Percentiles rank a stretch among this genome's conserved stretches.
phyloP scores from a whole-genome alignment of 2,329 filamentous ascomycete genomes.

The Claviceps maximensis region DNA sequence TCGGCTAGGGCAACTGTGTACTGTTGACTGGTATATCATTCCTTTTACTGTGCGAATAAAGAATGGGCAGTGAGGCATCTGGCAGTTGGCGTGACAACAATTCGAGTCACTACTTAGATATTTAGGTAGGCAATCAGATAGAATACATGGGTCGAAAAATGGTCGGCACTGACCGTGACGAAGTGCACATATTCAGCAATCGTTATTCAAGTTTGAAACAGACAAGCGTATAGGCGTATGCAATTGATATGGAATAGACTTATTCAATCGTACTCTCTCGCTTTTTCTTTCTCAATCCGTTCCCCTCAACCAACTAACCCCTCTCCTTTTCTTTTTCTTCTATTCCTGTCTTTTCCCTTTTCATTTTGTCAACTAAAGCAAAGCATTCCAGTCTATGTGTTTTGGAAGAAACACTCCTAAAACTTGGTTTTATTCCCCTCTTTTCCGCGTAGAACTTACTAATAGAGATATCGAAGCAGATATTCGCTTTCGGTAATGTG shows the following conservation, averaged over 20 bases:
- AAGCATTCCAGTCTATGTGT: too few relatives aligned
- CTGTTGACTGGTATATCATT: background rate
- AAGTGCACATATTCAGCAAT: conserved; percentile 1
- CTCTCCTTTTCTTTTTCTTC: background rate
- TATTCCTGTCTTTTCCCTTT: background rate
- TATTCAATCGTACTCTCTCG: background rate
- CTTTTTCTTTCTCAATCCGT: background rate
- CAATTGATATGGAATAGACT: conserved; percentile 20
- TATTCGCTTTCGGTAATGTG: too few relatives aligned
- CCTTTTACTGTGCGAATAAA: background rate
- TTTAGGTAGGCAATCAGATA: background rate
- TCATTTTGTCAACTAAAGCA: too few relatives aligned
- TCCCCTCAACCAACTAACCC: too few relatives aligned
- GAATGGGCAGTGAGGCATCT: background rate
- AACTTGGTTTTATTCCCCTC: too few relatives aligned
- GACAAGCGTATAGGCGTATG: conserved; percentile 29
- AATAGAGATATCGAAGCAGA: too few relatives aligned
- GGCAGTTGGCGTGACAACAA: background rate
- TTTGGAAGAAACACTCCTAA: too few relatives aligned
- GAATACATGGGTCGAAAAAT: background rate
- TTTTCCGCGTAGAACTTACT: too few relatives aligned
- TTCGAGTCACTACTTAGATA: background rate
- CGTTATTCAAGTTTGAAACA: conserved; percentile 20
- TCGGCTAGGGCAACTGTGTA: conserved; percentile 23
- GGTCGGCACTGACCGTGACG: background rate